phyloP scores from a whole-genome alignment of 176 grass and related monocot genomes.

The Paspalum notatum region DNA sequence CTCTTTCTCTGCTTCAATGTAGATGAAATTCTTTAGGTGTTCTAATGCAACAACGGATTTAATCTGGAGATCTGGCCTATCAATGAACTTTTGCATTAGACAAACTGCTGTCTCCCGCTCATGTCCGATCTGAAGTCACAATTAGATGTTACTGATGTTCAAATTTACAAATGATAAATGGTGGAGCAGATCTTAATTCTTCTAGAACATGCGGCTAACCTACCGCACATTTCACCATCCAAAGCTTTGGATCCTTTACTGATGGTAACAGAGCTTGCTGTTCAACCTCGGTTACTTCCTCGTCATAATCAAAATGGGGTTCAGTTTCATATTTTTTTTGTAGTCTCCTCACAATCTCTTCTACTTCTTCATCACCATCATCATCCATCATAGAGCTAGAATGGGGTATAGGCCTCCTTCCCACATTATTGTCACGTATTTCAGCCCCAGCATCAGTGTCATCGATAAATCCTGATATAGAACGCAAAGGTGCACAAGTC shows the following conservation, averaged over 20 bases:
- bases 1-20: constrained; percentile 87
- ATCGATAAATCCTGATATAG: constrained; percentile 67
- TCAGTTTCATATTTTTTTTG: constrained; percentile 35
- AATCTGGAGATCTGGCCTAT: constrained; percentile 68
- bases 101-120: constrained; percentile 69
- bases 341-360: constrained; percentile 42
- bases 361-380: constrained; percentile 48
- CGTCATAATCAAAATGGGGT: constrained; percentile 51
- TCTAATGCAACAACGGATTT: constrained; percentile 70
- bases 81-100: constrained; percentile 88
- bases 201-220: constrained; percentile 20
- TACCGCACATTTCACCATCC: constrained; percentile 98
- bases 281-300: constrained; percentile 68
- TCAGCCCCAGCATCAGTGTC: constrained; percentile 43
- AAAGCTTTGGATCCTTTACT: constrained; percentile 95
- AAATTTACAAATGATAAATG: constrained; percentile 35
- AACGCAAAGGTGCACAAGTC: background rate
- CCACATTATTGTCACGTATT: constrained; percentile 41
- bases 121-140: constrained; percentile 70
- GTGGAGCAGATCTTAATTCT: constrained; percentile 20
- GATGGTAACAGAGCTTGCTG: constrained; percentile 90
- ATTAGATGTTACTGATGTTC: constrained; percentile 32
- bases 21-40: constrained; percentile 88
- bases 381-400: constrained; percentile 46
- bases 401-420: constrained; percentile 42